Base-by-base conservation (phyloP, 345 rosid genomes). In the Excoecaria agallocha region DNA sequence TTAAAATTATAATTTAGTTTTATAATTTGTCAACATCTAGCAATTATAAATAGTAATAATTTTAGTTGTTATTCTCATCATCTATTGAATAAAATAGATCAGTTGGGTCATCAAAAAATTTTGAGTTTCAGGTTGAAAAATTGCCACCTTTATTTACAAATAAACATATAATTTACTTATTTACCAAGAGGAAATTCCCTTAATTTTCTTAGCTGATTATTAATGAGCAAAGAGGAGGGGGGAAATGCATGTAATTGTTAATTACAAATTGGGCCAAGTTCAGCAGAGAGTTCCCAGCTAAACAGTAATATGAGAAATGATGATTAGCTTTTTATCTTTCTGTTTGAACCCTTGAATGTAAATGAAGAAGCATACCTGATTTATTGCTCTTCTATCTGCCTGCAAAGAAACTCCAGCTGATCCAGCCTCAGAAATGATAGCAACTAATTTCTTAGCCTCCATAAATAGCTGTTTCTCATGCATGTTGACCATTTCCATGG, bases 401-500 rank as follows among this genome's bases (percentile, higher is more conserved):
- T 95, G 99, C 85, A 95, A 82, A 38, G 99, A 95, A 62, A 95
- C 99, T 76, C 98, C 99, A 74, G 99, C 99, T 55, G 98, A 95
- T 71, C 99, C 99, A 74, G 99, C 99, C 86, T 95, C 99, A 39
- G 99, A 95, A 78, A 95, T 95, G 76, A 95, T 85, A 56, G 99
- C 99, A 80, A 90, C 96, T 12, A 83, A 85, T 76, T 93, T 95
- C 86, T 93, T 92, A 70, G 98, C 94, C 77, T 92, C 98, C 99
- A 95, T 95, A 84, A 95, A 95, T 76, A 87, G 91, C 86, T 95
- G 94, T 81, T 95, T 95, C 82, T 93, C 99, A 51, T 91, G 91
- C 99, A 95, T 95, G 85, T 95, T 95, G 76, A 95, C 99, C 99
- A 95, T 95, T 84, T 95, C 99, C 99, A 95, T 89, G 41, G 91